phyloP scores from a whole-genome alignment of 805 yeast genomes.

The Kodamaea laetipori region DNA sequence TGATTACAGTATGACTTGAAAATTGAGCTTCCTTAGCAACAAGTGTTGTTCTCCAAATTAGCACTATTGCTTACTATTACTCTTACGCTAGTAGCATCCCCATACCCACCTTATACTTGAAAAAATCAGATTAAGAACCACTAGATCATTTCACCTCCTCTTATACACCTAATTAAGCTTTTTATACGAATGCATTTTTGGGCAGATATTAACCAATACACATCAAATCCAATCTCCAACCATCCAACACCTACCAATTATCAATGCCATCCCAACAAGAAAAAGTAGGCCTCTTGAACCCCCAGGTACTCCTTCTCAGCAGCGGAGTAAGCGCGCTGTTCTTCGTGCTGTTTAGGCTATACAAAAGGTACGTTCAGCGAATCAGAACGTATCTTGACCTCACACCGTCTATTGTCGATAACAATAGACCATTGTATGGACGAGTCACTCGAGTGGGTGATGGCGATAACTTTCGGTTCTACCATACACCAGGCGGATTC shows the following conservation, averaged over 20 bases:
- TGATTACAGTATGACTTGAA: too few relatives aligned
- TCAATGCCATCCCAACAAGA: background rate
- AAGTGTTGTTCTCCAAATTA: too few relatives aligned
- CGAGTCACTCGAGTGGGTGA: slow-evolving; percentile 90
- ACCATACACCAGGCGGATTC: slow-evolving; percentile 90
- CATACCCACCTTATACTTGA: too few relatives aligned
- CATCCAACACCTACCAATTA: background rate
- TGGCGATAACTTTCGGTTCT: slow-evolving; percentile 92
- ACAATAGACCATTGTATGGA: slow-evolving; percentile 48
- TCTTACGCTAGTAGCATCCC: too few relatives aligned
- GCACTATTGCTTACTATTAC: too few relatives aligned
- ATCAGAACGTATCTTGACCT: slow-evolving; percentile 39
- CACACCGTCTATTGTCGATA: slow-evolving; percentile 37
- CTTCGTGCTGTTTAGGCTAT: slow-evolving; percentile 33
- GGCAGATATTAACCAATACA: too few relatives aligned
- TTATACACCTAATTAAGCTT: too few relatives aligned
- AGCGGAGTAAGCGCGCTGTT: slow-evolving; percentile 35
- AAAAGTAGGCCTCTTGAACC: slow-evolving; percentile 31
- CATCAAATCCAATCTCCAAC: too few relatives aligned
- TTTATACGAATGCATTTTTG: too few relatives aligned
- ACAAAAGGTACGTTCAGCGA: slow-evolving; percentile 36
- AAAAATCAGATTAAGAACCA: too few relatives aligned
- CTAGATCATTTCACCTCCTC: too few relatives aligned
- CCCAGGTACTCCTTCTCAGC: slow-evolving; percentile 41
- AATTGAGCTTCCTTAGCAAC: too few relatives aligned